A percentile compares a stretch with the other conserved stretches of the same genome.
Conservation (phyloP, 768 basidiomycete genomes). For the Pleurotus platypus region DNA sequence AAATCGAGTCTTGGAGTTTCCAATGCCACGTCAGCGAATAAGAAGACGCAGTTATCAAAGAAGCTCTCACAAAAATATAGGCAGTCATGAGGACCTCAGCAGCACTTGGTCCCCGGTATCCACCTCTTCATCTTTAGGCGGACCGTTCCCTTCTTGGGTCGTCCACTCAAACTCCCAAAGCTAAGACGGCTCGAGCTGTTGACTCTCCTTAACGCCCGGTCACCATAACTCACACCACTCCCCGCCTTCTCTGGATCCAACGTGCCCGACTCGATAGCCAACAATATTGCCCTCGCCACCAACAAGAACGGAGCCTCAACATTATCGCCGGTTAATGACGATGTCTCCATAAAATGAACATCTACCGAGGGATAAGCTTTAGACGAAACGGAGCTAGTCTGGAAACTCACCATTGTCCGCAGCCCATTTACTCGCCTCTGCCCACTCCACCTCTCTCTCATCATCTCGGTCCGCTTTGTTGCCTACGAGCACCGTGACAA, state of each 20-base stretch:
- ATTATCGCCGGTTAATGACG: conserved; percentile 89
- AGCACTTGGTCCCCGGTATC: conserved; percentile 67
- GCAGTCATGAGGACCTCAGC: conserved; percentile 32
- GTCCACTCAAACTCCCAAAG: conserved; percentile 74
- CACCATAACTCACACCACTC: conserved; percentile 95
- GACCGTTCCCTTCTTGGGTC: conserved; percentile 50
- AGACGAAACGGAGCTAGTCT: background rate
- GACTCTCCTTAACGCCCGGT: conserved; percentile 86
- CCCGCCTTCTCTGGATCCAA: conserved; percentile 94
- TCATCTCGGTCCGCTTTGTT: conserved; percentile 96
- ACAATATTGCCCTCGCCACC: conserved; percentile 82
- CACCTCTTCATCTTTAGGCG: conserved; percentile 59
- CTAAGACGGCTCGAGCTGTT: conserved; percentile 88
- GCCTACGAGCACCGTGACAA: conserved; percentile 88
- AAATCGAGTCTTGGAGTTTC: background rate
- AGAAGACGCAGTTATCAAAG: background rate
- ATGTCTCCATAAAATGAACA: conserved; percentile 90
- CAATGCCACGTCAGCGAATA: conserved; percentile 4
- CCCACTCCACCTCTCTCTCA: conserved; percentile 92
- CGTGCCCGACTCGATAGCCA: conserved; percentile 85
- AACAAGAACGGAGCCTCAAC: conserved; percentile 90
- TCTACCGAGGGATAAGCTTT: conserved; percentile 41
- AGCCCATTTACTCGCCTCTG: conserved; percentile 94
- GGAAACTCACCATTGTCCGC: conserved; percentile 78
- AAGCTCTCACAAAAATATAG: background rate